Evolutionary conservation across 352 stramenopile genomes (phyloP).

Genomic region (Peronospora destructor): DNA sequence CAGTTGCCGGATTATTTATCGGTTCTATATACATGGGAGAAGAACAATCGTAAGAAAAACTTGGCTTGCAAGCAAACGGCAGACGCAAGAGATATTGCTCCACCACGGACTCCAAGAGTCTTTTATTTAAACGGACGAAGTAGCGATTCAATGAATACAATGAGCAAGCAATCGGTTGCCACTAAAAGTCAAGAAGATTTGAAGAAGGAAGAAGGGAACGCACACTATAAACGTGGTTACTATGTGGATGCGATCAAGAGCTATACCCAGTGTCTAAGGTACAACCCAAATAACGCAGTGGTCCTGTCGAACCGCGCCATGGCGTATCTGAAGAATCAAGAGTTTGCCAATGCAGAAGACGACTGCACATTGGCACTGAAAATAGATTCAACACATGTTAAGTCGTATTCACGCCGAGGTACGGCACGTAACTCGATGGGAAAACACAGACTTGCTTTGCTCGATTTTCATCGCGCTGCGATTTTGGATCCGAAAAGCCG

Average conservation of each 20-base stretch:
- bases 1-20: slow-evolving; percentile 74
- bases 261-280: slow-evolving; percentile 84
- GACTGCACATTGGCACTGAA: slow-evolving; percentile 85
- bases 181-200: slow-evolving; percentile 44
- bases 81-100: slow-evolving; percentile 10
- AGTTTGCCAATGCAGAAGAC: slow-evolving; percentile 83
- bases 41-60: slow-evolving; percentile 55
- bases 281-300: slow-evolving; percentile 58
- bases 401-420: slow-evolving; percentile 77
- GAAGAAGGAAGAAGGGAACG: slow-evolving; percentile 89
- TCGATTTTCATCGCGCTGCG: slow-evolving; percentile 68
- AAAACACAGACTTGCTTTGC: slow-evolving; percentile 77
- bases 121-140: background rate
- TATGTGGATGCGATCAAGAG: slow-evolving; percentile 82
- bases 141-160: slow-evolving; percentile 4
- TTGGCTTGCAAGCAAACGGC: slow-evolving; percentile 19
- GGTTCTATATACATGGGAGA: slow-evolving; percentile 76
- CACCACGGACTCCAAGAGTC: slow-evolving; percentile 18
- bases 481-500: slow-evolving; percentile 68
- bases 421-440: slow-evolving; percentile 81
- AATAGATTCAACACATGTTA: slow-evolving; percentile 74
- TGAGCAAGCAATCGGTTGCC: slow-evolving; percentile 1
- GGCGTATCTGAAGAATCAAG: slow-evolving; percentile 81
- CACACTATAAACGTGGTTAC: slow-evolving; percentile 83
- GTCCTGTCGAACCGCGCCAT: slow-evolving; percentile 89